Evolutionary conservation across 805 yeast species (phyloP), one percentile per base, ranked within the genome.

Genomic region (Kodamaea lidongshanica): DNA sequence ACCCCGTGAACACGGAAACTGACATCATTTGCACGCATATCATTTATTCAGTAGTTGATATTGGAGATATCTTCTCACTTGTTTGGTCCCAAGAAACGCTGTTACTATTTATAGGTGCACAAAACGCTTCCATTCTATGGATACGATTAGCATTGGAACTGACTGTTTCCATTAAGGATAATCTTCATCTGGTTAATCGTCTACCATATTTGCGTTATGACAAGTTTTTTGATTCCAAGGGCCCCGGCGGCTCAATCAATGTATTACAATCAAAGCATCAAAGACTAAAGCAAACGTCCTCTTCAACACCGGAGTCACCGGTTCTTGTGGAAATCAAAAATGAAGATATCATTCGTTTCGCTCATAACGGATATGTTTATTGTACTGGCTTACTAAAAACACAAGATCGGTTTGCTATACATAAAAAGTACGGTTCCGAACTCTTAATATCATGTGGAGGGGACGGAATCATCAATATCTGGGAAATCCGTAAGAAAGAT

Each of bases 361-460:
- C 98, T 3, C 98, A 89, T 52, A 76, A 84, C 48, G 95, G 97
- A 10, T 89, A 83, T 43, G 77, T 89, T 8, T 87, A 88, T 52
- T 69, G 87, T 27, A 21, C 26, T 17, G 16, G 12, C 17, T 31
- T 16, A 25, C 16, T 20, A 21, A 30, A 20, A 14, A 19, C 18
- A 12, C 13, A 6, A 11, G 14, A 14, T 10, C 12, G 12, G 13
- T 10, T 19, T 19, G 5, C 7, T 16, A 7, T 22, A 21, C 12
- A n/a, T n/a, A 19, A 8, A 22, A 13, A n/a, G 12, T n/a, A 8
- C 25, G 25, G 6, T 12, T 6, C 4, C 22, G 14, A n/a, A 15
- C 25, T 32, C 2, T 45, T 64, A 29, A 46, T 56, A 3, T 50
- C 60, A 16, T 89, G 94, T 16, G 94, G 95, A 29, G 97, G 97